Evolutionary conservation across 1,139 yeast genomes (phyloP), one percentile per base, ranked within the genome.

Genomic region (Lodderomyces beijingensis): DNA sequence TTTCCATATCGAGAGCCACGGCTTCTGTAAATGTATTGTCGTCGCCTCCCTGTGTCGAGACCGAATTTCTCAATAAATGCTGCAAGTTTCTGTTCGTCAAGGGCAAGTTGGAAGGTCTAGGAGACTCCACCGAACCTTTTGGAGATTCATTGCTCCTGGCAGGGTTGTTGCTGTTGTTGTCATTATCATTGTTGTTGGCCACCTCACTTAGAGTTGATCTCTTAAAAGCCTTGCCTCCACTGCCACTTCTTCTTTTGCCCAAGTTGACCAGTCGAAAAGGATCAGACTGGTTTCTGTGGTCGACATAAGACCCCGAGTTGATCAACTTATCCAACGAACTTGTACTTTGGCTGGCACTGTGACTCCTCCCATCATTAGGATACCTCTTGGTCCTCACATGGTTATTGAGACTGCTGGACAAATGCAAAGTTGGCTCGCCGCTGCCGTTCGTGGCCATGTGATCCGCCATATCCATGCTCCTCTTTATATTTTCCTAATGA

Each of bases 1-100:
- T 46, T 40, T 65, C 70, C 70, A 65, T 62, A 37, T 65, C 70
- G 27, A 65, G 46, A 1, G 64, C 62, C 9, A 62, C 50, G 4
- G 59, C 50, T 4, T 58, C 38, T 11, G 53, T 51, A 1, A 45
- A 36, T 5, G 36, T 39, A 3, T 47, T 37, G 11, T 23, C 23
- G 9, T 16, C 28, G 18, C 38, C 27, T 5, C 36, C 44, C 19
- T 32, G 32, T 19, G 31, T 25, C 16, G 43, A 27, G 8, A 35
- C 25, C 2, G 44, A 35, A 19, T 22, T 38, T 27, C 33, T 30
- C 26, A 55, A 42, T 30, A 62, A 51, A 27, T 47, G 50, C 38
- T 59, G 61, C 17, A 66, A 50, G 41, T 66, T 66, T 26, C 51
- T 49, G 44, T 64, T 61, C 8, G 73, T 66, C 25, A 66, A 48